phyloP scores from a whole-genome alignment of 306 rosid species.

The Acmispon strigosus region DNA sequence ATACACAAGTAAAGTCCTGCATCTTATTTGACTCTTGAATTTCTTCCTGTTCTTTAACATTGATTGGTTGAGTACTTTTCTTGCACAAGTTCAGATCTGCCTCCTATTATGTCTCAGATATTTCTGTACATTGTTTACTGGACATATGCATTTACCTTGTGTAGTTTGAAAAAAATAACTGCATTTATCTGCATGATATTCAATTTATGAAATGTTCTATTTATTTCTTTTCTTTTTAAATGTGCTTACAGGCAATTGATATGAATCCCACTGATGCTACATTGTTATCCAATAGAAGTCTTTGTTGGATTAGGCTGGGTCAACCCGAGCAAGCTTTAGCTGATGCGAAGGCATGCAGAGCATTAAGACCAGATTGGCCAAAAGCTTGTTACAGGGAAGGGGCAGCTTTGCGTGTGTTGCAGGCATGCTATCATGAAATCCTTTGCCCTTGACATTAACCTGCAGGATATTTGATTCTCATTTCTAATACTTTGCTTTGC shows the following conservation, averaged over 20 bases:
- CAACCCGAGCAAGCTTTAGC: slow-evolving; percentile 85
- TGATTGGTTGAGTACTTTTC: background rate
- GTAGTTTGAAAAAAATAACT: background rate
- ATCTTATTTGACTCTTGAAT: slow-evolving; percentile 11
- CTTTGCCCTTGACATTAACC: background rate
- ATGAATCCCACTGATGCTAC: slow-evolving; percentile 63
- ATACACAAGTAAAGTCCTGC: slow-evolving; percentile 63
- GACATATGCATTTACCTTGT: background rate
- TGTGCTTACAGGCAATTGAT: slow-evolving; percentile 73
- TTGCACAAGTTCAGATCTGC: background rate
- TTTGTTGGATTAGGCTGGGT: slow-evolving; percentile 78
- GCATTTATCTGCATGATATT: background rate
- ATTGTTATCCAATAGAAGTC: slow-evolving; percentile 81
- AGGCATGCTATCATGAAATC: slow-evolving; percentile 45
- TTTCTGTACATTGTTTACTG: background rate
- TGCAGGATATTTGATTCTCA: background rate
- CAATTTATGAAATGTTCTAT: background rate
- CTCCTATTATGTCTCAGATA: background rate
- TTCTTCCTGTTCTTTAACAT: slow-evolving; percentile 9
- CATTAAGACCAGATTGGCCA: slow-evolving; percentile 82
- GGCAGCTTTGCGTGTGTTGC: slow-evolving; percentile 80
- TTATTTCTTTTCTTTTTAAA: background rate
- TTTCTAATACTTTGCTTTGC: slow-evolving; percentile 8
- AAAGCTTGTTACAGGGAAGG: slow-evolving; percentile 98
- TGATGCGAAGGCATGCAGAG: slow-evolving; percentile 86